Percentiles rank a stretch among this genome's conserved stretches.
These are phyloP conservation scores for Candida khao-thaluensis DNA, from an alignment of 805 yeast species.

Conservation along the genomic window DNA sequence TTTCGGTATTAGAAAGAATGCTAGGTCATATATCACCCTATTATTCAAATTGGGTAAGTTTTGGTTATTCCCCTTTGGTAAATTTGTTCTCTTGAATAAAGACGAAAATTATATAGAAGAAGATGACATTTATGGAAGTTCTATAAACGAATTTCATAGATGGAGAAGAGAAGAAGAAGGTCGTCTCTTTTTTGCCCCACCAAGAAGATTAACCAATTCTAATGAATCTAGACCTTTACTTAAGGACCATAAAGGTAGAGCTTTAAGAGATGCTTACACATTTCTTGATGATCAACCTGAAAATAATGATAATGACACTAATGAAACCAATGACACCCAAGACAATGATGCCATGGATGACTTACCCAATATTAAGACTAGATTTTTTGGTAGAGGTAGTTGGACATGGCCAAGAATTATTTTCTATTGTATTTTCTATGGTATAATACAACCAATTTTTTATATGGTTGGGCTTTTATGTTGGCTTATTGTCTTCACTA, in stretches of 20 bases:
- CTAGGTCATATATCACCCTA: conserved; percentile 61
- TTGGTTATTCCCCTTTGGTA: conserved; percentile 84
- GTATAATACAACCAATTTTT: conserved; percentile 67
- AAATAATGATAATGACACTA: conserved; percentile 11
- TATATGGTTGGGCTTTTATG: conserved; percentile 54
- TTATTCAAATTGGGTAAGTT: conserved; percentile 66
- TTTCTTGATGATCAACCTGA: conserved; percentile 21
- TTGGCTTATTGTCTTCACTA: conserved; percentile 85
- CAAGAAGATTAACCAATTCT: conserved; percentile 38
- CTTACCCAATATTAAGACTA: conserved; percentile 37
- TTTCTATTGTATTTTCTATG: conserved; percentile 70
- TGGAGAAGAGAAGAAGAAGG: conserved; percentile 86
- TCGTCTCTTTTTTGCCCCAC: conserved; percentile 76
- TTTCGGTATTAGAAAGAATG: conserved; percentile 46
- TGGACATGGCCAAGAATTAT: conserved; percentile 85
- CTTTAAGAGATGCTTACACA: conserved; percentile 37
- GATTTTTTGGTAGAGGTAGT: conserved; percentile 87
- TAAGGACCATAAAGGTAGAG: conserved; percentile 44
- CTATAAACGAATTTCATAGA: conserved; percentile 76
- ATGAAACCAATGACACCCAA: conserved; percentile 7
- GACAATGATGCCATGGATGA: conserved; percentile 16
- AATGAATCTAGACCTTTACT: conserved; percentile 37
- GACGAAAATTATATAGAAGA: conserved; percentile 82
- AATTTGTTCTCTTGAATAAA: conserved; percentile 70
- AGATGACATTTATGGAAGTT: conserved; percentile 86